These are phyloP conservation scores for Yamagishiella unicocca DNA, from an alignment of 139 green algal species.

Conservation along the genomic window DNA sequence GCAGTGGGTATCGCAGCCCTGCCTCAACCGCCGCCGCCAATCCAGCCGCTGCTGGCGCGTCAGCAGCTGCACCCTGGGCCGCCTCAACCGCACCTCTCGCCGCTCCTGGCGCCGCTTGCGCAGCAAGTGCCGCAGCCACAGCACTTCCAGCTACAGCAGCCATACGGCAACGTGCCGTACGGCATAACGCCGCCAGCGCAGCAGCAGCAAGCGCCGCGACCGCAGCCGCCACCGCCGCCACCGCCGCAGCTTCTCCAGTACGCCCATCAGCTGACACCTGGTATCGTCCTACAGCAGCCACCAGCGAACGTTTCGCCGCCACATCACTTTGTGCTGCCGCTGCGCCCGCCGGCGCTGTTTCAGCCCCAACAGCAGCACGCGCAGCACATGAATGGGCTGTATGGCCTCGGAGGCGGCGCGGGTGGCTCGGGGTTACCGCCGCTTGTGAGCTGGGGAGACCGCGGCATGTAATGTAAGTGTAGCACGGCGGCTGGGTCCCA, in stretches of 20 bases:
- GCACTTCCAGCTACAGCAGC: not conserved
- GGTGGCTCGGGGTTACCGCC: constrained; percentile 1
- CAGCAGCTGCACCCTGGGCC: constrained; percentile 11
- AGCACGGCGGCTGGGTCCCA: no score
- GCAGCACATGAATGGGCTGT: constrained; percentile 20
- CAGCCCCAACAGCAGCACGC: not conserved
- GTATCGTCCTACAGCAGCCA: not conserved
- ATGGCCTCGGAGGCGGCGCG: not conserved
- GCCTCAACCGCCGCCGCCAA: not conserved
- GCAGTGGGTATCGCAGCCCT: not conserved
- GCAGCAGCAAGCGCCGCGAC: not conserved
- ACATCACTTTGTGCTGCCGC: not conserved
- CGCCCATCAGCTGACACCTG: not conserved
- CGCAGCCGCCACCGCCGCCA: not conserved
- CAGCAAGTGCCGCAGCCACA: not conserved
- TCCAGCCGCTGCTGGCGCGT: not conserved
- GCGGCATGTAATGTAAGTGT: not conserved
- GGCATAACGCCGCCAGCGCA: not conserved
- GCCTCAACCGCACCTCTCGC: not conserved
- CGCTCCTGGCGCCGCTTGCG: not conserved
- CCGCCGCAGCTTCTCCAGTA: not conserved
- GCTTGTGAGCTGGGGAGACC: constrained; percentile 22
- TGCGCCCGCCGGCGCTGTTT: constrained; percentile 1
- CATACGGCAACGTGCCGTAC: not conserved
- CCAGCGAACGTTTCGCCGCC: not conserved